Percentiles rank a stretch among this genome's conserved stretches.
Evolutionary conservation across 768 basidiomycete species (phyloP).

Genomic region (Mycena epipterygia): DNA sequence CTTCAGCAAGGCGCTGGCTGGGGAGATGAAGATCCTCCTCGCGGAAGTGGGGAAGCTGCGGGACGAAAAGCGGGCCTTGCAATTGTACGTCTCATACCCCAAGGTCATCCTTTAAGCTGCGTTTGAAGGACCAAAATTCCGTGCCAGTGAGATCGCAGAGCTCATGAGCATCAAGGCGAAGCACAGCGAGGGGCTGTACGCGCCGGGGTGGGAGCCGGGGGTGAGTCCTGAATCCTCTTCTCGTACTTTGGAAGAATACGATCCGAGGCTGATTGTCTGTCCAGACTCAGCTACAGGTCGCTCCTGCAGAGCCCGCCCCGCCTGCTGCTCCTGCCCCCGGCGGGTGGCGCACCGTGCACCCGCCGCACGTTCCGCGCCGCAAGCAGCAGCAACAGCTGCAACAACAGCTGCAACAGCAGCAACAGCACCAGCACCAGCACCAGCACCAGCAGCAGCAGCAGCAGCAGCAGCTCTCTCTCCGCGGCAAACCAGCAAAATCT

Average conservation of each 20-base stretch:
- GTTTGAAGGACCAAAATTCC: no score
- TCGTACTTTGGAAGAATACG: no score
- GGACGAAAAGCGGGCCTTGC: conserved; percentile 69
- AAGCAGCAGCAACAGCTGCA: background rate
- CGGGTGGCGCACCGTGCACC: conserved; percentile 67
- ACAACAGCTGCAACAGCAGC: background rate
- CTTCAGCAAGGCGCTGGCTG: conserved; percentile 73
- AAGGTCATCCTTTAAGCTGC: no score
- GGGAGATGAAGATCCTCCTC: conserved; percentile 72
- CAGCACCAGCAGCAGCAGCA: conserved; percentile 34
- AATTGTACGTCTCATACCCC: conserved; percentile 58
- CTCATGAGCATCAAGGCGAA: conserved; percentile 73
- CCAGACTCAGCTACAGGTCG: background rate
- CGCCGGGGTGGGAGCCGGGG: conserved; percentile 63
- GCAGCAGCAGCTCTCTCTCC: conserved; percentile 45
- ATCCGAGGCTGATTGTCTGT: no score
- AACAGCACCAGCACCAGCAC: conserved; percentile 24
- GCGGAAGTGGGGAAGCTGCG: conserved; percentile 72
- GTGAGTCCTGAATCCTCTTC: conserved; percentile 43
- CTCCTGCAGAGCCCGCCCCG: conserved; percentile 32
- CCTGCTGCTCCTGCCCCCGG: conserved; percentile 58
- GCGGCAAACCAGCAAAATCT: conserved; percentile 32
- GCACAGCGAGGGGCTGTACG: conserved; percentile 72
- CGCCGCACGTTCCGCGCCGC: conserved; percentile 46
- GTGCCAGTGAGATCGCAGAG: conserved; percentile 67